Evolutionary conservation across 2,329 filamentous ascomycete species (phyloP).

Genomic region (Blastomyces gilchristii): DNA sequence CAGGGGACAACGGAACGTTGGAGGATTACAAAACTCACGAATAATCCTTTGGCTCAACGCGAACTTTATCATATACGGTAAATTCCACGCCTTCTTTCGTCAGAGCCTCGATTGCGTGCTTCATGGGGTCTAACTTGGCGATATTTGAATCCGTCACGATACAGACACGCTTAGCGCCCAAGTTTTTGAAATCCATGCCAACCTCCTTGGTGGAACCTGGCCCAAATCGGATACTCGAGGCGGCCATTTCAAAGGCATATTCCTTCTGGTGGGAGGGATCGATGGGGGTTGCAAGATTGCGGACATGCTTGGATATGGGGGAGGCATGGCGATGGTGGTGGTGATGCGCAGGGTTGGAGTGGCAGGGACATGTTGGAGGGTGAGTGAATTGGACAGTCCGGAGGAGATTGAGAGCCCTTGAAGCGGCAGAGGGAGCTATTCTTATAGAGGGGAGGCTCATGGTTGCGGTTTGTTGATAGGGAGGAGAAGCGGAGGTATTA

Average conservation of each 20-base stretch:
- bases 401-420: slow-evolving; percentile 50
- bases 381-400: slow-evolving; percentile 86
- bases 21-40: slow-evolving; percentile 47
- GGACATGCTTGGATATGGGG: slow-evolving; percentile 40
- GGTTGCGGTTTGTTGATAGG: slow-evolving; percentile 10
- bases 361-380: slow-evolving; percentile 81
- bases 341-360: slow-evolving; percentile 76
- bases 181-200: slow-evolving; percentile 92
- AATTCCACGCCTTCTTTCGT: slow-evolving; percentile 68
- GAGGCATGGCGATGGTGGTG: slow-evolving; percentile 45
- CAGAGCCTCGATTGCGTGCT: slow-evolving; percentile 73
- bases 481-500: neutral
- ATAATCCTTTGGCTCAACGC: slow-evolving; percentile 88
- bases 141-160: slow-evolving; percentile 87
- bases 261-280: slow-evolving; percentile 69
- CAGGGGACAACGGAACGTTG: neutral
- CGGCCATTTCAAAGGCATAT: slow-evolving; percentile 98
- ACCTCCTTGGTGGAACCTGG: slow-evolving; percentile 90
- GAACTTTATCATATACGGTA: slow-evolving; percentile 67
- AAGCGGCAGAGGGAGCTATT: slow-evolving; percentile 38
- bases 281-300: slow-evolving; percentile 63
- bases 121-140: slow-evolving; percentile 74
- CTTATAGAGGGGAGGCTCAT: slow-evolving; percentile 35
- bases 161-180: slow-evolving; percentile 76
- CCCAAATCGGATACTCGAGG: slow-evolving; percentile 87